Evolutionary conservation across 2,329 filamentous ascomycete genomes (phyloP).

Genomic region (Ilyonectria sp.): DNA sequence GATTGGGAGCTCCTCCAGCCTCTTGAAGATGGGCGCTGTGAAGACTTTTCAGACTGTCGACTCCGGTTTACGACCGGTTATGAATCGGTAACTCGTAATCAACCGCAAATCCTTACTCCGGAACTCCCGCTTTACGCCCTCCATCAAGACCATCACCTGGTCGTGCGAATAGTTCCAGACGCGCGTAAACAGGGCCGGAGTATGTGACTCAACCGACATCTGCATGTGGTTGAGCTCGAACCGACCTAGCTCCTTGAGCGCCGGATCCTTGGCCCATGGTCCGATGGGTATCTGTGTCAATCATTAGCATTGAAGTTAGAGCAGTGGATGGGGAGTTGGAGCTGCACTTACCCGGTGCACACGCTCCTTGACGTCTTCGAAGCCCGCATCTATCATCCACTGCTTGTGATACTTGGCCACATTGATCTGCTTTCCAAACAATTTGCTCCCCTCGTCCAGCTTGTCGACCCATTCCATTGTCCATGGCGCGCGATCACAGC

Average conservation of each 20-base stretch:
- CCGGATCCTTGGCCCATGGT: constrained; percentile 55
- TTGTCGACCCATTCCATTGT: constrained; percentile 58
- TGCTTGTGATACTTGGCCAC: constrained; percentile 55
- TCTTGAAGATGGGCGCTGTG: no score
- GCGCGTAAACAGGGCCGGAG: constrained; percentile 57
- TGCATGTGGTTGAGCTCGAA: constrained; percentile 59
- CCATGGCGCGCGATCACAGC: constrained; percentile 54
- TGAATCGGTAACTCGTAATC: constrained; percentile 43
- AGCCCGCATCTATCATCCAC: constrained; percentile 57
- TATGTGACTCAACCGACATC: constrained; percentile 60
- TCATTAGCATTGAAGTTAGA: background rate
- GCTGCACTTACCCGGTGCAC: constrained; percentile 32
- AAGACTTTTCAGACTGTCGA: background rate
- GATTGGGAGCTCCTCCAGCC: no score
- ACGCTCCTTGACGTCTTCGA: constrained; percentile 52
- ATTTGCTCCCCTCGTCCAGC: constrained; percentile 53
- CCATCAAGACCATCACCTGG: constrained; percentile 58
- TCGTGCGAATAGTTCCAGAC: constrained; percentile 58
- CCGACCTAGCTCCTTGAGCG: constrained; percentile 54
- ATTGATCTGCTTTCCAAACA: constrained; percentile 58
- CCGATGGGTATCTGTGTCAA: constrained; percentile 55
- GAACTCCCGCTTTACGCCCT: constrained; percentile 66
- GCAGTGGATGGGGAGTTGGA: background rate
- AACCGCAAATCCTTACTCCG: constrained; percentile 37
- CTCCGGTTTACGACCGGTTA: constrained; percentile 36